phyloP scores from a whole-genome alignment of 73 alveolate genomes.

The Paramecium tetraurelia region DNA sequence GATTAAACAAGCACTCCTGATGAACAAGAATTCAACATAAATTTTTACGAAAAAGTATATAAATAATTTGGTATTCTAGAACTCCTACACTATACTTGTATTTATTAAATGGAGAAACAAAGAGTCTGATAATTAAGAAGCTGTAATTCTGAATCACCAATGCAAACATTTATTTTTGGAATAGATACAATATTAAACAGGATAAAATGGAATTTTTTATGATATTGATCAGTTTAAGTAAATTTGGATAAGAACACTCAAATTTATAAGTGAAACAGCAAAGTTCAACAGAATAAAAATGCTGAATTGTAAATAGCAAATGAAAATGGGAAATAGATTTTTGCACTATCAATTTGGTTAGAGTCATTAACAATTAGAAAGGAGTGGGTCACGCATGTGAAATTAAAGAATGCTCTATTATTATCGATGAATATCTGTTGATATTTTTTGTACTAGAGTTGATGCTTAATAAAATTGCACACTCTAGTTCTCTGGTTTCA shows the following conservation, averaged over 20 bases:
- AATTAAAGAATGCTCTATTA: background rate
- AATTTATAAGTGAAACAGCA: background rate
- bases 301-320: background rate
- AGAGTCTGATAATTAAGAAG: background rate
- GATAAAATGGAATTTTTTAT: too few species aligned
- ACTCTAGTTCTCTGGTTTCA: background rate
- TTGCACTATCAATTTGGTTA: background rate
- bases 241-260: background rate
- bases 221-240: too few species aligned
- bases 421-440: background rate
- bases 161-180: background rate
- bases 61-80: background rate
- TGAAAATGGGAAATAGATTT: background rate
- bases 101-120: background rate
- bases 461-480: background rate
- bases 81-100: background rate
- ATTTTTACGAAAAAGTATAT: background rate
- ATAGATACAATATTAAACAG: too few species aligned
- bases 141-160: slow-evolving; percentile 6
- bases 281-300: background rate
- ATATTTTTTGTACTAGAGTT: background rate
- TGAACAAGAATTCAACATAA: background rate
- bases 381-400: background rate
- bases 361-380: background rate
- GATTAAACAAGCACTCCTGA: background rate